Evolutionary conservation across 2,329 filamentous ascomycete genomes (phyloP).

Genomic region (Pseudohalonectria lignicola): DNA sequence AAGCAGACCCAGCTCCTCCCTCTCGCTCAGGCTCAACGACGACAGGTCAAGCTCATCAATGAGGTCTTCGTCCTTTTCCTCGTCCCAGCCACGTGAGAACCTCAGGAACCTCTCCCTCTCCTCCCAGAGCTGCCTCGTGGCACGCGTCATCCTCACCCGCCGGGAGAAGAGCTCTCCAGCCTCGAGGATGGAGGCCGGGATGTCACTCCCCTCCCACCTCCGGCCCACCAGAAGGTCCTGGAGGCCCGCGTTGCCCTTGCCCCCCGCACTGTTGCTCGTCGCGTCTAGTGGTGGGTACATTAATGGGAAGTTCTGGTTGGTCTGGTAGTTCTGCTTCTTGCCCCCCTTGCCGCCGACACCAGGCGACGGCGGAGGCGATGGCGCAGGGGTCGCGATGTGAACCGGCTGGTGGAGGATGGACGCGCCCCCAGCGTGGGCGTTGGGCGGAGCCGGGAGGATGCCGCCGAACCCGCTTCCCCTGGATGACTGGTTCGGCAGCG

Average conservation of each 20-base stretch:
- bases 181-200: constrained; percentile 89
- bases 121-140: constrained; percentile 89
- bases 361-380: constrained; percentile 89
- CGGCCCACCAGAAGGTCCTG: constrained; percentile 73
- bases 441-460: constrained; percentile 45
- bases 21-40: constrained; percentile 25
- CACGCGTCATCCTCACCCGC: constrained; percentile 82
- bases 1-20: constrained; percentile 34
- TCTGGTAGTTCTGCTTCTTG: constrained; percentile 99
- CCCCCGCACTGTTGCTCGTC: constrained; percentile 79
- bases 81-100: constrained; percentile 82
- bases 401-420: constrained; percentile 94
- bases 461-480: constrained; percentile 49
- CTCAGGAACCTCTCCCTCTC: constrained; percentile 86
- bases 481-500: constrained; percentile 63
- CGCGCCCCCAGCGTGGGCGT: constrained; percentile 44
- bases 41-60: constrained; percentile 26
- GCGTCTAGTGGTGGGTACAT: constrained; percentile 90
- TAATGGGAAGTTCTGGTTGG: constrained; percentile 97
- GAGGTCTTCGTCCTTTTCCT: constrained; percentile 29
- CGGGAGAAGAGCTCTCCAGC: constrained; percentile 86
- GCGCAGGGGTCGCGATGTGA: constrained; percentile 95
- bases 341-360: constrained; percentile 78
- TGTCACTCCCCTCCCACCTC: constrained; percentile 87
- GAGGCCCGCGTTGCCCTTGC: constrained; percentile 72